Percentiles rank a stretch among this genome's conserved stretches.
phyloP scores from a whole-genome alignment of 2,329 filamentous ascomycete species.

The Fusarium sororula region DNA sequence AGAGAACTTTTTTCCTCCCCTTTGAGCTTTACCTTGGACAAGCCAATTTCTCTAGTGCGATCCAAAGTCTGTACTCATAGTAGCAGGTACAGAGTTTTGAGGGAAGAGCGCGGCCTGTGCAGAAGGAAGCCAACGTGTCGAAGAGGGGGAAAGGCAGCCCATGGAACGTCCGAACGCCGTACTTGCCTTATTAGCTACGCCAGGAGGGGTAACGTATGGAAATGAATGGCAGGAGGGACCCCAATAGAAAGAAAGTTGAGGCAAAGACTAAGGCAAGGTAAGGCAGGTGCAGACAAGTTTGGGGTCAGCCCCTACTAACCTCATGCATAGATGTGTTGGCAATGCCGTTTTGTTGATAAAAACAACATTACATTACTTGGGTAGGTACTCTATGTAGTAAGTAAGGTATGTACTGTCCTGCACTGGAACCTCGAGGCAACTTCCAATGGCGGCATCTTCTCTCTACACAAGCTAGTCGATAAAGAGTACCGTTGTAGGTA shows the following conservation, averaged over 20 bases:
- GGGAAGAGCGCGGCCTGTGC: conserved; percentile 14
- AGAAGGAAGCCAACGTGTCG: conserved; percentile 17
- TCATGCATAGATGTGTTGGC: conserved; percentile 84
- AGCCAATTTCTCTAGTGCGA: neutral
- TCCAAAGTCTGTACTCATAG: neutral
- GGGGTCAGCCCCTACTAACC: conserved; percentile 51
- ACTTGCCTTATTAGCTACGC: conserved; percentile 23
- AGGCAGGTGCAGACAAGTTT: conserved; percentile 33
- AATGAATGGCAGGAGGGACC: conserved; percentile 27
- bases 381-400: neutral
- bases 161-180: conserved; percentile 14
- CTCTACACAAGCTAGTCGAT: conserved; percentile 25
- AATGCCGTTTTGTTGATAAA: conserved; percentile 65
- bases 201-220: conserved; percentile 17
- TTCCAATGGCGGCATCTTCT: conserved; percentile 35
- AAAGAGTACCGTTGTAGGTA: conserved; percentile 30
- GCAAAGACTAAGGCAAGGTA: conserved; percentile 35
- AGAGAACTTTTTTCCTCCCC: neutral
- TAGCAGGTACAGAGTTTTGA: neutral
- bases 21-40: conserved; percentile 3
- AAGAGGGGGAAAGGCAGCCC: conserved; percentile 26
- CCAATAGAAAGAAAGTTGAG: conserved; percentile 37
- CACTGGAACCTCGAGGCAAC: conserved; percentile 29
- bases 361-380: conserved; percentile 40
- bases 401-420: conserved; percentile 44